Evolutionary conservation across 768 basidiomycete species (phyloP).

Genomic region (Termitomyces sp.): DNA sequence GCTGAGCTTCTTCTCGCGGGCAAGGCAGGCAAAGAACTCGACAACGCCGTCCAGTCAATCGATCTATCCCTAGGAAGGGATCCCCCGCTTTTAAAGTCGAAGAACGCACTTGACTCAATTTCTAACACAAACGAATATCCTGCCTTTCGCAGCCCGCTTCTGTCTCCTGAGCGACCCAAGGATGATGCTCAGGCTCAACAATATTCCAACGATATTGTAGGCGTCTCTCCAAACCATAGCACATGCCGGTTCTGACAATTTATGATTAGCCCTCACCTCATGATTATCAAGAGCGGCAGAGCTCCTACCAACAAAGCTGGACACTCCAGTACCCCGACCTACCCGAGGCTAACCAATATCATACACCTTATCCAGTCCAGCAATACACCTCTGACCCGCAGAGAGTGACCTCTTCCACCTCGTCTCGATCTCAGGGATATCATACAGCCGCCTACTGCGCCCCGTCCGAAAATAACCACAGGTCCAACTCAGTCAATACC

Average conservation of each 20-base stretch:
- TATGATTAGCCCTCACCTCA: not conserved
- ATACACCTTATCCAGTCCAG: not conserved
- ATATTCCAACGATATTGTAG: constrained; percentile 2
- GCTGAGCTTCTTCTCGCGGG: constrained; percentile 47
- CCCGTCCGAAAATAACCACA: not conserved
- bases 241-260: not conserved
- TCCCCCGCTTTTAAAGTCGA: not conserved
- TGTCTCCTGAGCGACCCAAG: constrained; percentile 14
- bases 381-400: not conserved
- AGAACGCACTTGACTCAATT: not conserved
- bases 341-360: not conserved
- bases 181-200: not conserved
- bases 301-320: constrained; percentile 1
- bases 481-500: not conserved
- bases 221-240: not conserved
- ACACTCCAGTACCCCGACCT: not conserved
- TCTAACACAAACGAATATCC: constrained; percentile 9
- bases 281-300: not conserved
- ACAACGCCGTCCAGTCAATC: constrained; percentile 34
- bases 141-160: constrained; percentile 24
- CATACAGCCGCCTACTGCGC: not conserved
- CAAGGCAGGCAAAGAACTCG: constrained; percentile 43
- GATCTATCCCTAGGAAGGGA: constrained; percentile 9
- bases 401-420: not conserved
- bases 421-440: constrained; percentile 1